phyloP scores from a whole-genome alignment of 148 eudicot species.

The Vaccinium corymbosum region DNA sequence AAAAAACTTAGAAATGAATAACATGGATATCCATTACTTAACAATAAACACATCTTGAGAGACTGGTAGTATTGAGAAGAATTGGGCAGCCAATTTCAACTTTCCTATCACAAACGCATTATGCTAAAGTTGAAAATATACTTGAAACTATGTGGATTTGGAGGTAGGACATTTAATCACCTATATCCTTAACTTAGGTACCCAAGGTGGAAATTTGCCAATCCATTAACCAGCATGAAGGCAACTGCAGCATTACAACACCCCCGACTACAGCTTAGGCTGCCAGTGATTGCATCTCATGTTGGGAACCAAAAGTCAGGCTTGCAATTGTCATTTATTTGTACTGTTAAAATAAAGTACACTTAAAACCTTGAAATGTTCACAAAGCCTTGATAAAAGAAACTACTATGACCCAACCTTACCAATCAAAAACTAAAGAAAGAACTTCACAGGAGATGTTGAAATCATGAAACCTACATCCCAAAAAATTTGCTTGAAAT shows the following conservation, averaged over 20 bases:
- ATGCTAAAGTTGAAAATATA: neutral
- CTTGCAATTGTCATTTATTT: neutral
- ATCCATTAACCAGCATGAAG: neutral
- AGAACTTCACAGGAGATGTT: constrained; percentile 7
- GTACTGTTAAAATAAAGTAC: neutral
- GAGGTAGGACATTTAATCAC: neutral
- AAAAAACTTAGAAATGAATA: neutral
- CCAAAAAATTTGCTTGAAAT: neutral
- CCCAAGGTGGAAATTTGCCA: neutral
- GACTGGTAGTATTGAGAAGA: neutral
- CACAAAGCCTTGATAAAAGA: constrained; percentile 1
- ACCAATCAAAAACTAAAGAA: constrained; percentile 20
- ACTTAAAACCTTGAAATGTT: neutral
- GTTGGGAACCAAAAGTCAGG: neutral
- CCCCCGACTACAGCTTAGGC: neutral
- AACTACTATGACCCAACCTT: constrained; percentile 15
- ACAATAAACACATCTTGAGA: constrained; percentile 7
- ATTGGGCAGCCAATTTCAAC: neutral
- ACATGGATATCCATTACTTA: neutral
- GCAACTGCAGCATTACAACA: neutral
- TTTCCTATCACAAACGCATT: neutral
- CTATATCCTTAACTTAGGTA: neutral
- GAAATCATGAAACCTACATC: constrained; percentile 16
- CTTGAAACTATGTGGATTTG: neutral
- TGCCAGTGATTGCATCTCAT: neutral